phyloP scores from a whole-genome alignment of 2,329 filamentous ascomycete genomes.

The Sporothrix protearum region DNA sequence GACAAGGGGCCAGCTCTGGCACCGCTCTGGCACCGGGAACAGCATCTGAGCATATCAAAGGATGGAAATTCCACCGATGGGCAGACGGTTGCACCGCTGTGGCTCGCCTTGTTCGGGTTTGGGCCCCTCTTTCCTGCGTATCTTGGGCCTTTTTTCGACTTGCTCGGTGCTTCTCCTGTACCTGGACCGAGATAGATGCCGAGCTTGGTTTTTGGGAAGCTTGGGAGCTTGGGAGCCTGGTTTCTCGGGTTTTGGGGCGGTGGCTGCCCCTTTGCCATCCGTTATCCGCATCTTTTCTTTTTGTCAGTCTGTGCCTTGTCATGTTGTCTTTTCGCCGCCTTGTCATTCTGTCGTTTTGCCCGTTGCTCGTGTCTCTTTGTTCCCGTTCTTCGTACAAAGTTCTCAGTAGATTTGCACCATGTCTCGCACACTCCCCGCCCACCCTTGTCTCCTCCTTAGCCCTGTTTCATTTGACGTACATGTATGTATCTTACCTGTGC shows the following conservation, averaged over 20 bases:
- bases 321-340: neutral
- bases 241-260: neutral
- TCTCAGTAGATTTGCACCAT: neutral
- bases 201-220: neutral
- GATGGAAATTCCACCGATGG: conserved; percentile 4
- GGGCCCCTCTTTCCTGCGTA: neutral
- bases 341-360: neutral
- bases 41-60: neutral
- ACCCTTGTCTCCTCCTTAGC: neutral
- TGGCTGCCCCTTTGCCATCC: neutral
- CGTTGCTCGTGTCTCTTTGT: neutral
- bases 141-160: neutral
- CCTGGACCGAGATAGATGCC: neutral
- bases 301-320: neutral
- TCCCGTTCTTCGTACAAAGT: too few relatives aligned
- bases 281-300: neutral
- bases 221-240: neutral
- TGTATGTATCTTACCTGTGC: too few relatives aligned
- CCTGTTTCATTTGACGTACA: conserved; percentile 15
- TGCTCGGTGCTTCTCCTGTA: conserved; percentile 1
- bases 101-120: neutral
- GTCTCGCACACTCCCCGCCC: neutral
- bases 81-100: conserved; percentile 14
- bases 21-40: too few relatives aligned
- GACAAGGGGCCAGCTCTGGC: neutral